Conservation (phyloP, 2,329 filamentous ascomycete genomes). For the Shiraia sp. region DNA sequence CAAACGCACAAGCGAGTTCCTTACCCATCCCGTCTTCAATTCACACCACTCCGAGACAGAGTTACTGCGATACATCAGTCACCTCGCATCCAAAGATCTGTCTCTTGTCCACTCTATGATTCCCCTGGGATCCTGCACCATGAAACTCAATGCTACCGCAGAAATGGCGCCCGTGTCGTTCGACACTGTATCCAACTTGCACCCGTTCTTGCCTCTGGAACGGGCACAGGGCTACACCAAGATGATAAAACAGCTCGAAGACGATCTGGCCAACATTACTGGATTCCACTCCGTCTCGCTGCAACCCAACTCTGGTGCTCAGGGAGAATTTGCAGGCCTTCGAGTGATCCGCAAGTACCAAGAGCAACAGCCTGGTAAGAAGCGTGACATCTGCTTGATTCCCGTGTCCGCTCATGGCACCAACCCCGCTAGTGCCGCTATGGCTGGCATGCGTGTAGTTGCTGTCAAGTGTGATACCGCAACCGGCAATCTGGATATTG, state of each 20-base stretch:
- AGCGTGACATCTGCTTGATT: conserved; percentile 90
- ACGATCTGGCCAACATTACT: conserved; percentile 79
- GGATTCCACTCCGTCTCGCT: conserved; percentile 88
- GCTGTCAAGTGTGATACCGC: conserved; percentile 85
- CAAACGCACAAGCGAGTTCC: conserved; percentile 71
- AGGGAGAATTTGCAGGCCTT: conserved; percentile 91
- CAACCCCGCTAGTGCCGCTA: conserved; percentile 91
- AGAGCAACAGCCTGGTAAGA: conserved; percentile 66
- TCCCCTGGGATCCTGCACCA: conserved; percentile 92
- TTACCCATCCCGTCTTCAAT: conserved; percentile 94
- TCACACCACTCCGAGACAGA: conserved; percentile 93
- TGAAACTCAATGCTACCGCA: conserved; percentile 94
- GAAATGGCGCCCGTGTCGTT: conserved; percentile 89
- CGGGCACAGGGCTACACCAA: conserved; percentile 69
- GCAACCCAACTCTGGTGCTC: conserved; percentile 93
- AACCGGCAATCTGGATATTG: conserved; percentile 88
- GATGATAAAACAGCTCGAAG: conserved; percentile 73
- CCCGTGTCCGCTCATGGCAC: conserved; percentile 95
- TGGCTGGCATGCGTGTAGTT: conserved; percentile 94
- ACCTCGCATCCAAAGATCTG: conserved; percentile 90
- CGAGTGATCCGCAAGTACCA: conserved; percentile 86
- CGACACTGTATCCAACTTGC: conserved; percentile 74
- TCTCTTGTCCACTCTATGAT: conserved; percentile 98
- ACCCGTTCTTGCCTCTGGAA: conserved; percentile 73
- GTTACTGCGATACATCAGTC: conserved; percentile 88